Conservation (phyloP, 2,329 filamentous ascomycete species). For the Colletotrichum graminicola region DNA sequence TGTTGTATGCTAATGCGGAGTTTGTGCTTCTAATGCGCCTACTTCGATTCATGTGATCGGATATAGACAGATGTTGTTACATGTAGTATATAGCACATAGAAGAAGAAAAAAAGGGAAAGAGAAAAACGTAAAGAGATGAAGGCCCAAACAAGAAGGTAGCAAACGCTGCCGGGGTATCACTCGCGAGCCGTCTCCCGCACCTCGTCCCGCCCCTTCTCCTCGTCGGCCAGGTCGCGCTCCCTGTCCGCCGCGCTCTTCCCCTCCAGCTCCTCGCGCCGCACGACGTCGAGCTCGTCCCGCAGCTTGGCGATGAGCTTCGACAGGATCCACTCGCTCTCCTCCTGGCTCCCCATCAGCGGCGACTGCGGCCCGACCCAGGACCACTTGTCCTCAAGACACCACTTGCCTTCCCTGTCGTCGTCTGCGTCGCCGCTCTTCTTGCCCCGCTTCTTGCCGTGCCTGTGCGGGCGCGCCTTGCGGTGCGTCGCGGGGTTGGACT, state of each 20-base stretch:
- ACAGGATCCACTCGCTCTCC: conserved; percentile 80
- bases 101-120: too few species aligned
- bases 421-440: conserved; percentile 28
- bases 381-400: conserved; percentile 65
- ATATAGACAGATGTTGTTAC: neutral
- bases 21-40: neutral
- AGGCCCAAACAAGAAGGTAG: neutral
- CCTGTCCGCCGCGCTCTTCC: conserved; percentile 48
- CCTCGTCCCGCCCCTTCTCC: conserved; percentile 41
- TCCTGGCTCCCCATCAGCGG: conserved; percentile 77
- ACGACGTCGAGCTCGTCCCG: conserved; percentile 63
- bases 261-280: conserved; percentile 34
- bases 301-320: conserved; percentile 70
- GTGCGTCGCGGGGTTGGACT: conserved; percentile 64
- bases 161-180: conserved; percentile 6
- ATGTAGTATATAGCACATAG: neutral
- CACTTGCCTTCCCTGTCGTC: conserved; percentile 30
- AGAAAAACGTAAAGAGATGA: neutral
- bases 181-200: neutral
- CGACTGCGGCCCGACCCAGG: conserved; percentile 78
- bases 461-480: conserved; percentile 52
- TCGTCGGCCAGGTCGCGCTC: conserved; percentile 61
- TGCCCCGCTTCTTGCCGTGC: conserved; percentile 41
- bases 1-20: neutral
- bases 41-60: neutral